Evolutionary conservation across 106 monocot genomes (phyloP).

Genomic region (Posidonia australis): DNA sequence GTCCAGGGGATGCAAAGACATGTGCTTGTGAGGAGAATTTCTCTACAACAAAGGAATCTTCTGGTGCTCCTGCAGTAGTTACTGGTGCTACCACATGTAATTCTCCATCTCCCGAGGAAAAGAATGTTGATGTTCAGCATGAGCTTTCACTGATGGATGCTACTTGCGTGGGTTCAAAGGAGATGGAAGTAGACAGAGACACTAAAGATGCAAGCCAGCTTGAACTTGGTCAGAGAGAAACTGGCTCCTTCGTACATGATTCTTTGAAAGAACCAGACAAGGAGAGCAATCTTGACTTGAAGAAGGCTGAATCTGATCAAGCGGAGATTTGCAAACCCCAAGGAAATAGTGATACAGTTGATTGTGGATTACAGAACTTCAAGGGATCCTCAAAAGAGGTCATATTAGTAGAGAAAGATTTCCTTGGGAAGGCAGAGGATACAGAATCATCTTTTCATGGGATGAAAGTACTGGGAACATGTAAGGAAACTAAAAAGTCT

Average conservation of each 20-base stretch:
- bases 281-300: conserved; percentile 9
- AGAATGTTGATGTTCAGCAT: conserved; percentile 15
- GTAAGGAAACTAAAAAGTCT: background rate
- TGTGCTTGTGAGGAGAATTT: conserved; percentile 14
- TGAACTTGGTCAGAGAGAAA: conserved; percentile 8
- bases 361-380: conserved; percentile 3
- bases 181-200: conserved; percentile 17
- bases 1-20: conserved; percentile 12
- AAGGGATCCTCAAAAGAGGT: background rate
- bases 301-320: background rate
- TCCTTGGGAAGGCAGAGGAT: conserved; percentile 9
- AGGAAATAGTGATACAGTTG: conserved; percentile 10
- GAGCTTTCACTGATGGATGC: conserved; percentile 15
- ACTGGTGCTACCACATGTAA: conserved; percentile 4
- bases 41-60: conserved; percentile 16
- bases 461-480: conserved; percentile 5
- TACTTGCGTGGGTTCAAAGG: conserved; percentile 8
- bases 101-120: conserved; percentile 7
- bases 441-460: conserved; percentile 6
- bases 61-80: conserved; percentile 4
- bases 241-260: background rate
- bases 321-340: conserved; percentile 3
- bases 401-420: background rate
- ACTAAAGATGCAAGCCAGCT: conserved; percentile 3
- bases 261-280: background rate